phyloP scores from a whole-genome alignment of 1,139 yeast genomes.

The Suhomyces terraborum region DNA sequence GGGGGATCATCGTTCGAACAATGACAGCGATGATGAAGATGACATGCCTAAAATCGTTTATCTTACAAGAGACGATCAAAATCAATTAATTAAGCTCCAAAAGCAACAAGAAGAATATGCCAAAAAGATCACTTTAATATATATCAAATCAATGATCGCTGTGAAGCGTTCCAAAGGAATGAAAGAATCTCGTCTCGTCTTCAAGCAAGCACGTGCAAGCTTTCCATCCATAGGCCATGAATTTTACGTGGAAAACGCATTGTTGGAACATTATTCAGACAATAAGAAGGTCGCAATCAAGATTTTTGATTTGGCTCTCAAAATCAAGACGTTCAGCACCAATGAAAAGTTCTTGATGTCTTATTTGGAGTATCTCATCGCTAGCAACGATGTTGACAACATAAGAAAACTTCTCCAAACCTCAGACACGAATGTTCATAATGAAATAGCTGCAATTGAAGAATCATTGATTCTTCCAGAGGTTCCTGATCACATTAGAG shows the following conservation, averaged over 20 bases:
- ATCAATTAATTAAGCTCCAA: constrained; percentile 27
- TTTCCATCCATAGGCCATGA: constrained; percentile 64
- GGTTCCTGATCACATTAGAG: constrained; percentile 26
- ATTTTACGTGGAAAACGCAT: constrained; percentile 79
- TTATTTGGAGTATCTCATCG: constrained; percentile 73
- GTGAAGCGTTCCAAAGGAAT: constrained; percentile 65
- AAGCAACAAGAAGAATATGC: constrained; percentile 25
- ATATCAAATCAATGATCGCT: constrained; percentile 60
- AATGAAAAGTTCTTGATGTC: constrained; percentile 65
- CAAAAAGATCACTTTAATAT: constrained; percentile 50
- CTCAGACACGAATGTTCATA: constrained; percentile 41
- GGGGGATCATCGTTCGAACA: constrained; percentile 17
- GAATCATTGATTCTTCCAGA: constrained; percentile 23
- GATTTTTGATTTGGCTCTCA: constrained; percentile 72
- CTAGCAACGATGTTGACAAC: constrained; percentile 74
- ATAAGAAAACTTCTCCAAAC: constrained; percentile 81
- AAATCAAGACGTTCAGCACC: constrained; percentile 54
- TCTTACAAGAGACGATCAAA: constrained; percentile 32
- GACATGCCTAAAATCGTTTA: constrained; percentile 14
- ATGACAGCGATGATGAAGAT: constrained; percentile 20
- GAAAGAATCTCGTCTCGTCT: constrained; percentile 70
- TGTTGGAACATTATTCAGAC: constrained; percentile 73
- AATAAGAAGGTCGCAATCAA: constrained; percentile 70
- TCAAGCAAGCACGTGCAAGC: constrained; percentile 56
- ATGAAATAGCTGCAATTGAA: constrained; percentile 34